Evolutionary conservation across 192 early-diverging fungal species (phyloP).

Genomic region (Rhizoclosmatium globosum): DNA sequence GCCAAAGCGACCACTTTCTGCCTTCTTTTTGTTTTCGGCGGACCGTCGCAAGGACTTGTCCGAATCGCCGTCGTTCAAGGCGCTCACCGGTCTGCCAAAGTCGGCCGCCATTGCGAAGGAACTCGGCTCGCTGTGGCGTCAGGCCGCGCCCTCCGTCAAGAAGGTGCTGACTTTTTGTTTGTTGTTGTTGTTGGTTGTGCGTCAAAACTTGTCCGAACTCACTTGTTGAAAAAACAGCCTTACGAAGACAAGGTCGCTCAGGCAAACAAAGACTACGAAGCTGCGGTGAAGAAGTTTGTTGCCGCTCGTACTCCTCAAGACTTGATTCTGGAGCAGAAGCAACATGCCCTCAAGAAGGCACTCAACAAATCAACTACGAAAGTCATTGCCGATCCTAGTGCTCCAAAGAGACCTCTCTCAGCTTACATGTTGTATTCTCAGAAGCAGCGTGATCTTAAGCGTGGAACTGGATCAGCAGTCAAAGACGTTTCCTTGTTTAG

Average conservation of each 20-base stretch:
- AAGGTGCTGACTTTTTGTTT: not conserved
- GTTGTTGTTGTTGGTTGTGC: too few species aligned
- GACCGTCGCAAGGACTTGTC: not conserved
- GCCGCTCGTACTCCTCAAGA: not conserved
- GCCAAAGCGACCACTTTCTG: conserved; percentile 5
- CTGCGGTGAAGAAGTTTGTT: not conserved
- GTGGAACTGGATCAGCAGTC: too few species aligned
- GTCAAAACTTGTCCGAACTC: not conserved
- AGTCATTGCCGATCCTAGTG: not conserved
- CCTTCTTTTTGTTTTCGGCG: not conserved
- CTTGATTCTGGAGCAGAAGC: not conserved
- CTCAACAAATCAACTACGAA: not conserved
- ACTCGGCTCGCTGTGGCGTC: not conserved
- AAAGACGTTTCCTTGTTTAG: too few species aligned
- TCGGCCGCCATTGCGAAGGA: not conserved
- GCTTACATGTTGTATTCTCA: not conserved
- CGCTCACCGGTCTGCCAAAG: not conserved
- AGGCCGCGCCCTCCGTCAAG: not conserved
- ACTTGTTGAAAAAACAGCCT: not conserved
- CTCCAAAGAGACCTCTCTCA: not conserved
- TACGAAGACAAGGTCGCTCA: not conserved
- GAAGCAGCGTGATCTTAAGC: too few species aligned
- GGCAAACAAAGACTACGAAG: not conserved
- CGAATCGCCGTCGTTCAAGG: not conserved
- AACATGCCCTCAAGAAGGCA: not conserved